Evolutionary conservation across 176 grass and related monocot genomes (phyloP).

Genomic region (Carex parvula): DNA sequence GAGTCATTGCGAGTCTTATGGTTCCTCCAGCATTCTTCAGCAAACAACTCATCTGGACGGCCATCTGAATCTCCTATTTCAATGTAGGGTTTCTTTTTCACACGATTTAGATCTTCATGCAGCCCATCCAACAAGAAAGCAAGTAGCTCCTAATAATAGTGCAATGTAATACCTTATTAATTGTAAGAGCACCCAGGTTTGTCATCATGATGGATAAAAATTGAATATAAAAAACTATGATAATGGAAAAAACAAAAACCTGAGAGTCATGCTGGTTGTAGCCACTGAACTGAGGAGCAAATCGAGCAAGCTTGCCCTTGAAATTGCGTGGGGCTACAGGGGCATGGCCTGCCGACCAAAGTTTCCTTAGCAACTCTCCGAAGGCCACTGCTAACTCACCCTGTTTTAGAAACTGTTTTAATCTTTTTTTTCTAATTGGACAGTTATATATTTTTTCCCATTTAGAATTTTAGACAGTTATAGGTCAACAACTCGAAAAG

Average conservation of each 20-base stretch:
- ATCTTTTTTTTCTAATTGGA: not conserved
- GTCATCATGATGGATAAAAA: not conserved
- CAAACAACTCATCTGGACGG: constrained; percentile 73
- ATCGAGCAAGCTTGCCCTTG: constrained; percentile 85
- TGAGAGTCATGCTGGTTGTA: constrained; percentile 99
- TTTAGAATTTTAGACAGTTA: not conserved
- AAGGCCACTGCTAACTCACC: constrained; percentile 94
- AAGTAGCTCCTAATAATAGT: constrained; percentile 73
- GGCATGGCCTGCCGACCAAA: constrained; percentile 71
- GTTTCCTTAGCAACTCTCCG: constrained; percentile 79
- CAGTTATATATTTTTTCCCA: too few species aligned
- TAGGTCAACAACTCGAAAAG: constrained; percentile 5
- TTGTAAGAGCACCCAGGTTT: not conserved
- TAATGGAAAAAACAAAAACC: constrained; percentile 38
- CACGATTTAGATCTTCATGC: constrained; percentile 99
- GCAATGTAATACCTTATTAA: constrained; percentile 12
- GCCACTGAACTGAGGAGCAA: constrained; percentile 96
- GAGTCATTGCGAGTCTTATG: constrained; percentile 98
- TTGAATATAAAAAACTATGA: not conserved
- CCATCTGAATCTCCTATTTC: constrained; percentile 91
- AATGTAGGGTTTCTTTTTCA: constrained; percentile 97
- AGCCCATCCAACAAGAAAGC: constrained; percentile 96
- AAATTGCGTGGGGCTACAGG: constrained; percentile 84
- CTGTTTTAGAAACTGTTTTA: constrained; percentile 28
- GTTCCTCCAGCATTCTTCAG: constrained; percentile 88